Evolutionary conservation across 73 alveolate genomes (phyloP).

Genomic region (Paramecium tetraurelia): DNA sequence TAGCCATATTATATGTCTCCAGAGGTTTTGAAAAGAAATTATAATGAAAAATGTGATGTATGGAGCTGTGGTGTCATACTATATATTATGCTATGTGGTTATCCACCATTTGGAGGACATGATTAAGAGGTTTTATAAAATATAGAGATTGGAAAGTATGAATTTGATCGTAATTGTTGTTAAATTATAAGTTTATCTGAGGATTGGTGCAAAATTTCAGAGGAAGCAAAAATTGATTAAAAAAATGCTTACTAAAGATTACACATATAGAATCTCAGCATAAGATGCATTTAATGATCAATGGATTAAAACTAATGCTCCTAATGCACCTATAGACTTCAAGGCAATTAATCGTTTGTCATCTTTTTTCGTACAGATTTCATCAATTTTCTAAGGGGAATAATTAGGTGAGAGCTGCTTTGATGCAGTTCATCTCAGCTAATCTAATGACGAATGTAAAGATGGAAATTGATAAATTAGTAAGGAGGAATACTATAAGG

Average conservation of each 20-base stretch:
- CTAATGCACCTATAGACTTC: neutral
- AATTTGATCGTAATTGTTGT: constrained; percentile 19
- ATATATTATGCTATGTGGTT: constrained; percentile 63
- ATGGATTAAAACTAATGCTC: constrained; percentile 58
- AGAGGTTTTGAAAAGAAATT: constrained; percentile 5
- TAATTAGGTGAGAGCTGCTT: constrained; percentile 46
- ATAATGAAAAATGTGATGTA: constrained; percentile 46
- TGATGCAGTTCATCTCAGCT: constrained; percentile 33
- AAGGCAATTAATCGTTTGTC: constrained; percentile 9
- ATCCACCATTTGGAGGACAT: constrained; percentile 73
- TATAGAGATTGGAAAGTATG: neutral
- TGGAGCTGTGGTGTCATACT: constrained; percentile 41
- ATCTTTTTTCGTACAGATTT: neutral
- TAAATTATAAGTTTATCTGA: neutral
- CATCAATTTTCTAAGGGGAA: neutral
- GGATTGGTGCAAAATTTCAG: constrained; percentile 49
- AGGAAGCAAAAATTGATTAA: constrained; percentile 49
- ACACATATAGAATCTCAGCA: constrained; percentile 37
- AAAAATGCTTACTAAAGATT: constrained; percentile 51
- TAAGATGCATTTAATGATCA: constrained; percentile 55
- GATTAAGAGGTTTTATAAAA: neutral
- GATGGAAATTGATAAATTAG: constrained; percentile 48
- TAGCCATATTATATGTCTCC: constrained; percentile 55
- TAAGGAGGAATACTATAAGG: constrained; percentile 59
- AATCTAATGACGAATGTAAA: neutral